A percentile compares a stretch with the other conserved stretches of the same genome.
These are phyloP conservation scores for Elsinoe ampelina DNA, from an alignment of 2,329 filamentous ascomycete species.

Conservation along the genomic window DNA sequence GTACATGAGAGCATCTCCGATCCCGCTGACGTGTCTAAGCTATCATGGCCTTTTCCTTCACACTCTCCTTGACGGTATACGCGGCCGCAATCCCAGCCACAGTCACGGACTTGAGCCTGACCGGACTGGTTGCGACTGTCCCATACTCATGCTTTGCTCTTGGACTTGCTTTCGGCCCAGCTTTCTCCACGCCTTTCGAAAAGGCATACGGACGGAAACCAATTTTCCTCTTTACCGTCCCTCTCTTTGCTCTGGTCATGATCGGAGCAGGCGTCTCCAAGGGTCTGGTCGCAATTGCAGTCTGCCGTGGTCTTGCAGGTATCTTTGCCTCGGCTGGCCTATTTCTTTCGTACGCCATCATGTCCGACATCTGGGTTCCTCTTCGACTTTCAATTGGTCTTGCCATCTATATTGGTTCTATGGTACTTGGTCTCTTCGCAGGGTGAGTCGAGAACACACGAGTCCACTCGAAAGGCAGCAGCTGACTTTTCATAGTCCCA, in stretches of 20 bases:
- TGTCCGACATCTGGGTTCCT: conserved; percentile 29
- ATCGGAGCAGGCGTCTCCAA: conserved; percentile 41
- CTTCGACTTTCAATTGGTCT: conserved; percentile 23
- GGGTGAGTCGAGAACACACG: not conserved
- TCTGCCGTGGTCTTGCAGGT: conserved; percentile 49
- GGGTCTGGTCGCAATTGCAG: conserved; percentile 58
- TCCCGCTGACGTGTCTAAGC: not conserved
- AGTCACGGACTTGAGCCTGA: not conserved
- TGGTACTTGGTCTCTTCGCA: conserved; percentile 13
- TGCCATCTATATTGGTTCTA: conserved; percentile 25
- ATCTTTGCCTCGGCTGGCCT: conserved; percentile 26
- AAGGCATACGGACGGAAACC: conserved; percentile 60
- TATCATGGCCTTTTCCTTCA: conserved; percentile 5
- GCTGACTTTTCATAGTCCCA: conserved; percentile 19
- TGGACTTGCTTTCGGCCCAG: conserved; percentile 59
- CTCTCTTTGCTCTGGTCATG: conserved; percentile 48
- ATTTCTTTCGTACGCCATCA: conserved; percentile 29
- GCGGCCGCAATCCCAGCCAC: not conserved
- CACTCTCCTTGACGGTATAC: conserved; percentile 7
- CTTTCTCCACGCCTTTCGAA: conserved; percentile 46
- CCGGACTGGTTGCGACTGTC: conserved; percentile 42
- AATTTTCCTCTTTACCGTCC: conserved; percentile 60
- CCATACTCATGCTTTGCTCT: conserved; percentile 51
- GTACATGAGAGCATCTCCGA: not conserved
- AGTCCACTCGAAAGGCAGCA: too few relatives aligned